Conservation (phyloP, 208 protist species). For the Leishmania braziliensis region DNA sequence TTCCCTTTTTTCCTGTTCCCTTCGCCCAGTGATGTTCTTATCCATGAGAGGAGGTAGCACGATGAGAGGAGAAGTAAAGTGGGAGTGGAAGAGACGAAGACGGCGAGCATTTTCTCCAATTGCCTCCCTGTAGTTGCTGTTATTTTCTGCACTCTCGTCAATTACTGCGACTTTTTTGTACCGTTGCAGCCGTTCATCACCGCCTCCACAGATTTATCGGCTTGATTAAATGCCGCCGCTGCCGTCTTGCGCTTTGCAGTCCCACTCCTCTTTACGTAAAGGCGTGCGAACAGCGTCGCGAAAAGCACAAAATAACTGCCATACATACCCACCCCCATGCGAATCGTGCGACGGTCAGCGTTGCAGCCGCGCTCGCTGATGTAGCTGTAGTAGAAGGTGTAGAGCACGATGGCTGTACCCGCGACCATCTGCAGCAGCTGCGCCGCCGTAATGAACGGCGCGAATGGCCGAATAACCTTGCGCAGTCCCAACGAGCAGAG, state of each 20-base stretch:
- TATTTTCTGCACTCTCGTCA: background rate
- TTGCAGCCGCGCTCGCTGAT: constrained; percentile 43
- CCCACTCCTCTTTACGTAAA: constrained; percentile 38
- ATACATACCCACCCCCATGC: constrained; percentile 89
- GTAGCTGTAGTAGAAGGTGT: constrained; percentile 53
- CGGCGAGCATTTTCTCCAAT: background rate
- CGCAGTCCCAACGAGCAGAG: constrained; percentile 56
- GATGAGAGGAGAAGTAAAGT: background rate
- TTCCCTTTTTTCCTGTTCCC: background rate
- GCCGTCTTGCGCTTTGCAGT: constrained; percentile 8
- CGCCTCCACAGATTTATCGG: background rate
- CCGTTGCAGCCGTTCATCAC: constrained; percentile 1
- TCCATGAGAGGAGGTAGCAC: background rate
- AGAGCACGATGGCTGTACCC: constrained; percentile 68
- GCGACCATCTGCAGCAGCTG: constrained; percentile 94
- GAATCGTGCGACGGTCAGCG: constrained; percentile 33
- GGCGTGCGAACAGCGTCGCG: constrained; percentile 56
- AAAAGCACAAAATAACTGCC: constrained; percentile 90
- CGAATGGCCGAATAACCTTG: constrained; percentile 63
- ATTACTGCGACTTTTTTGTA: constrained; percentile 10
- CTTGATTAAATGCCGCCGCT: background rate
- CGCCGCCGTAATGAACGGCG: constrained; percentile 83
- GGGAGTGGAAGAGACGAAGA: background rate
- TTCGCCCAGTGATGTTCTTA: background rate
- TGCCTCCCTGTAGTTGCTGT: background rate